A percentile compares a stretch with the other conserved stretches of the same genome.
phyloP scores from a whole-genome alignment of 2,329 filamentous ascomycete genomes.

The Pseudogymnoascus sp. region DNA sequence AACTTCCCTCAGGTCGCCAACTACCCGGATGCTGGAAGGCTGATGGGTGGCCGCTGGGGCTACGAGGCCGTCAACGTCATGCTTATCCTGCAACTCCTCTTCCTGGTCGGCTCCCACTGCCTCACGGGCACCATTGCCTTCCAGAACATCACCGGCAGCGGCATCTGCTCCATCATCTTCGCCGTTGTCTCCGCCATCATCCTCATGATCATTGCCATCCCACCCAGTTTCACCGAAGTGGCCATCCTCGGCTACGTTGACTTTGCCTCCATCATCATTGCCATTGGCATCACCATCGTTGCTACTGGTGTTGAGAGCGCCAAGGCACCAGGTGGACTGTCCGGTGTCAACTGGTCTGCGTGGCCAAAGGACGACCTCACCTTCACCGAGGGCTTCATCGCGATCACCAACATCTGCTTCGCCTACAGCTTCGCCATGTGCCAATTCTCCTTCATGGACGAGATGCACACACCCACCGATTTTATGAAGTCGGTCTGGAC shows the following conservation, averaged over 20 bases:
- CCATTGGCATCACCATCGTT: constrained; percentile 51
- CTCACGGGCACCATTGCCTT: constrained; percentile 55
- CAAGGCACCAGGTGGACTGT: constrained; percentile 9
- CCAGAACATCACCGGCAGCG: constrained; percentile 48
- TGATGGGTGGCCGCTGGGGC: constrained; percentile 45
- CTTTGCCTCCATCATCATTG: constrained; percentile 47
- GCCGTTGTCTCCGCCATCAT: constrained; percentile 44
- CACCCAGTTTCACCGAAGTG: constrained; percentile 50
- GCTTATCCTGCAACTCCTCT: constrained; percentile 49
- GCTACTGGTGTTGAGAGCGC: constrained; percentile 38
- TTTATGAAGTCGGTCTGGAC: constrained; percentile 36
- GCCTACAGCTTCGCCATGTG: constrained; percentile 40
- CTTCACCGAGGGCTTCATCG: constrained; percentile 41
- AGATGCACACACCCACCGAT: constrained; percentile 31
- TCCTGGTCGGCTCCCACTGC: constrained; percentile 55
- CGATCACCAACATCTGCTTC: constrained; percentile 52
- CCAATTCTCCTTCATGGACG: constrained; percentile 27
- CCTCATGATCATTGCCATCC: constrained; percentile 46
- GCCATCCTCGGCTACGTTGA: constrained; percentile 49
- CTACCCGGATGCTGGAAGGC: constrained; percentile 47
- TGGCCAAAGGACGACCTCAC: constrained; percentile 28
- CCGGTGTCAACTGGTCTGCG: constrained; percentile 18
- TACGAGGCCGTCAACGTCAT: constrained; percentile 45
- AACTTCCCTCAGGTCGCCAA: constrained; percentile 23
- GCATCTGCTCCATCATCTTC: constrained; percentile 49